Evolutionary conservation across 1,139 yeast genomes (phyloP).

Genomic region (Taphrina flavorubra): DNA sequence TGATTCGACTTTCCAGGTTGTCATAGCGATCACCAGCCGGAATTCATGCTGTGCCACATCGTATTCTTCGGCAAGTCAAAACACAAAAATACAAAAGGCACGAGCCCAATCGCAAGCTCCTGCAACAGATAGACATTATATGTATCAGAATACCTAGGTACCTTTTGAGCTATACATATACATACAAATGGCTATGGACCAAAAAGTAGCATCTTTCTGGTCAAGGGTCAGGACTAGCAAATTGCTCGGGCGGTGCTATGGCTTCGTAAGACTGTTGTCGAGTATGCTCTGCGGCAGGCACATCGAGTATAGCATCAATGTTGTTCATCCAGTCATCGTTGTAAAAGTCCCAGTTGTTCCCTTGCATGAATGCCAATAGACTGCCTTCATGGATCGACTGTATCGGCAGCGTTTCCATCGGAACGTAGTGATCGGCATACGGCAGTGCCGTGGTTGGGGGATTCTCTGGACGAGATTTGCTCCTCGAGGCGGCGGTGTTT

Average conservation of each 20-base stretch:
- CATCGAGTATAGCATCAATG: constrained; percentile 13
- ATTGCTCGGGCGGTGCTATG: neutral
- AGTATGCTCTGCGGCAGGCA: neutral
- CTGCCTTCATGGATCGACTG: constrained; percentile 40
- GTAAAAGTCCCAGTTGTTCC: constrained; percentile 25
- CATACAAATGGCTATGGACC: too few relatives aligned
- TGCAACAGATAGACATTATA: too few relatives aligned
- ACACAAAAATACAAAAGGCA: too few relatives aligned
- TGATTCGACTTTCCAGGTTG: too few relatives aligned
- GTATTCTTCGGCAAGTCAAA: neutral
- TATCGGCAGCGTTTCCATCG: constrained; percentile 9
- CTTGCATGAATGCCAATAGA: constrained; percentile 38
- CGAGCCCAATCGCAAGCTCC: too few relatives aligned
- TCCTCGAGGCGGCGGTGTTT: neutral
- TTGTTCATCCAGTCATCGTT: constrained; percentile 16
- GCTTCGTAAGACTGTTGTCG: constrained; percentile 4
- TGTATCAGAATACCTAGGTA: too few relatives aligned
- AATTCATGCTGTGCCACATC: neutral
- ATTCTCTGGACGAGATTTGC: neutral
- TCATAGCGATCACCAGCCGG: constrained; percentile 3
- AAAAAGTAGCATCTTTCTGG: too few relatives aligned
- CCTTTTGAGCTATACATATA: too few relatives aligned
- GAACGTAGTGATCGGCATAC: constrained; percentile 19
- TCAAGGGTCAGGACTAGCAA: neutral
- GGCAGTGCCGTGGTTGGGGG: neutral